Conservation (phyloP, 192 early-diverging fungal species). For the Podila clonocystis region DNA sequence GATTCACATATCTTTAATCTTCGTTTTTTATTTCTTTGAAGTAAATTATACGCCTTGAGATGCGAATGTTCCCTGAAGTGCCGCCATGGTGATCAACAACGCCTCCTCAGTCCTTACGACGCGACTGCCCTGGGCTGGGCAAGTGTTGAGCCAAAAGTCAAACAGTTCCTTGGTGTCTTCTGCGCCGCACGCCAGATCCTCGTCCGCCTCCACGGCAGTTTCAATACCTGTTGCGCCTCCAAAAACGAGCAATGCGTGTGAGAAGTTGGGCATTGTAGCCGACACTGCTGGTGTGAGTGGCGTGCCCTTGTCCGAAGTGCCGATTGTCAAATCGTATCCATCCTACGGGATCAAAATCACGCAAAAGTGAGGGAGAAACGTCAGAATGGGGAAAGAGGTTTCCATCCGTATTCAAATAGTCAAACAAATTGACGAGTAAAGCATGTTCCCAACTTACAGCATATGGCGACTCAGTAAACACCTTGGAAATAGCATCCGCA, state of each 20-base stretch:
- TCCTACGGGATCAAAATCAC: conserved; percentile 31
- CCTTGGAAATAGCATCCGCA: conserved; percentile 66
- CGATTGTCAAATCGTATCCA: conserved; percentile 75
- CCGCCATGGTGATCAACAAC: conserved; percentile 58
- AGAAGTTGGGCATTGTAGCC: conserved; percentile 25
- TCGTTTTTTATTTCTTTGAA: neutral
- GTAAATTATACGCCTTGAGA: conserved; percentile 18
- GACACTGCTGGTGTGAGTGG: conserved; percentile 16
- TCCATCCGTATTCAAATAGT: too few relatives aligned
- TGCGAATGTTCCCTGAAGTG: conserved; percentile 33
- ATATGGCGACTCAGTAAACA: conserved; percentile 67
- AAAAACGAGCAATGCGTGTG: conserved; percentile 73
- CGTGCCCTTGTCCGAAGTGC: conserved; percentile 61
- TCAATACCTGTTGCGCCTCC: conserved; percentile 75
- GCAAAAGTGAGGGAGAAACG: neutral
- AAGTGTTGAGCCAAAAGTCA: conserved; percentile 68
- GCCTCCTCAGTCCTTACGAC: conserved; percentile 71
- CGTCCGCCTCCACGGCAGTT: conserved; percentile 69
- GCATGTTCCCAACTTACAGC: conserved; percentile 36
- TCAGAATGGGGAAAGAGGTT: too few relatives aligned
- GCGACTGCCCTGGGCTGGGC: conserved; percentile 64
- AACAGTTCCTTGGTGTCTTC: conserved; percentile 71
- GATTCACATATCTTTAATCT: neutral
- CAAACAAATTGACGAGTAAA: neutral
- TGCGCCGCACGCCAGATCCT: conserved; percentile 60